These are phyloP conservation scores for Fusarium napiforme DNA, from an alignment of 2,329 filamentous ascomycete genomes.

Conservation along the genomic window DNA sequence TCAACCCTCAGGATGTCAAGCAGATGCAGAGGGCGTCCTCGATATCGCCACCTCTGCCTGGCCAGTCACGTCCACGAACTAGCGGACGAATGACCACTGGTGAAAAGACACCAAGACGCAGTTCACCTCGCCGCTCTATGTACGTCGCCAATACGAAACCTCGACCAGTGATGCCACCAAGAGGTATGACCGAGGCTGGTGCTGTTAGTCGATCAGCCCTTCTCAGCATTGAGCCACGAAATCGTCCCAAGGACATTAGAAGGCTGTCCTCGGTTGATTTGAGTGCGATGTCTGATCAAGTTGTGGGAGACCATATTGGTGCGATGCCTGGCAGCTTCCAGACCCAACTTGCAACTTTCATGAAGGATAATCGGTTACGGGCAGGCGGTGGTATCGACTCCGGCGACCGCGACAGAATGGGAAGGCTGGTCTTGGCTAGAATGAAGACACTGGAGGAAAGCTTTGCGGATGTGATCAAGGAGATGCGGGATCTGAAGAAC, in stretches of 20 bases:
- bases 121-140: slow-evolving; percentile 59
- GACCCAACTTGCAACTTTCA: slow-evolving; percentile 80
- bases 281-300: slow-evolving; percentile 77
- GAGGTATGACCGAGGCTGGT: slow-evolving; percentile 49
- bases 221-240: slow-evolving; percentile 60
- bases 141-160: slow-evolving; percentile 62
- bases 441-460: slow-evolving; percentile 96
- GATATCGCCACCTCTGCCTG: slow-evolving; percentile 53
- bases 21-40: slow-evolving; percentile 55
- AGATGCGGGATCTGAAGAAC: slow-evolving; percentile 74
- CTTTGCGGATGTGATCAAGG: slow-evolving; percentile 85
- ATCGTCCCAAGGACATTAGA: slow-evolving; percentile 52
- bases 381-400: slow-evolving; percentile 51
- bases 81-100: slow-evolving; percentile 47
- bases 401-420: slow-evolving; percentile 73
- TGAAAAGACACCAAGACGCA: slow-evolving; percentile 55
- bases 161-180: slow-evolving; percentile 65
- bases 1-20: slow-evolving; percentile 70
- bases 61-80: slow-evolving; percentile 51
- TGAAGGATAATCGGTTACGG: slow-evolving; percentile 65
- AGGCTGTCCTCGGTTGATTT: slow-evolving; percentile 74
- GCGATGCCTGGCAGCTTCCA: slow-evolving; percentile 80
- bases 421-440: slow-evolving; percentile 82
- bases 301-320: slow-evolving; percentile 68
- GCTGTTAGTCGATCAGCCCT: slow-evolving; percentile 58